Evolutionary conservation across 352 stramenopile genomes (phyloP).

Genomic region (Pythium brachiatum): DNA sequence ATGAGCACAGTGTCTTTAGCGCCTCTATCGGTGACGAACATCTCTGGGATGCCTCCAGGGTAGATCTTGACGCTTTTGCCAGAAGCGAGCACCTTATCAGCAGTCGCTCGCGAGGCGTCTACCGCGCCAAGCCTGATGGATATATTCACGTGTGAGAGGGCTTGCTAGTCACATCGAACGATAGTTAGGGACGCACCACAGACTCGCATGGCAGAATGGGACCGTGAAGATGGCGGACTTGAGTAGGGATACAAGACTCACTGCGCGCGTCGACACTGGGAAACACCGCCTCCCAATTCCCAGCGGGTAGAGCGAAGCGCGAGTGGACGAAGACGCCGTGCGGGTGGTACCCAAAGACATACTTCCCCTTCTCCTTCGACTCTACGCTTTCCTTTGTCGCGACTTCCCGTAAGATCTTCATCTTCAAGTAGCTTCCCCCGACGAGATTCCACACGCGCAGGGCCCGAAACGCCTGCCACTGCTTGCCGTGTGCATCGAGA

Average conservation of each 20-base stretch:
- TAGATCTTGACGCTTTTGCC: constrained; percentile 69
- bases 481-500: constrained; percentile 40
- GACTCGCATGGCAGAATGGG: constrained; percentile 46
- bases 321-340: constrained; percentile 74
- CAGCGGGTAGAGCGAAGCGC: constrained; percentile 53
- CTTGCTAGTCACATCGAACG: too few relatives aligned
- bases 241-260: constrained; percentile 14
- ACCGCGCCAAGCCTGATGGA: constrained; percentile 41
- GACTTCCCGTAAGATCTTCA: constrained; percentile 62
- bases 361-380: constrained; percentile 32
- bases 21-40: constrained; percentile 65
- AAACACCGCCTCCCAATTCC: constrained; percentile 69
- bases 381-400: constrained; percentile 33
- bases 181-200: constrained; percentile 39
- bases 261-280: constrained; percentile 42
- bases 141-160: too few relatives aligned
- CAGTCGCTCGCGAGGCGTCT: constrained; percentile 60
- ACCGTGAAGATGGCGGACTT: constrained; percentile 65
- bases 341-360: constrained; percentile 70
- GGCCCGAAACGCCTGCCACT: constrained; percentile 43
- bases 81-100: constrained; percentile 61
- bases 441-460: constrained; percentile 44
- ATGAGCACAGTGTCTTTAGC: constrained; percentile 62
- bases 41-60: constrained; percentile 68
- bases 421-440: constrained; percentile 39